These are phyloP conservation scores for Skeletonema potamos DNA, from an alignment of 108 stramenopile genomes.

Conservation along the genomic window DNA sequence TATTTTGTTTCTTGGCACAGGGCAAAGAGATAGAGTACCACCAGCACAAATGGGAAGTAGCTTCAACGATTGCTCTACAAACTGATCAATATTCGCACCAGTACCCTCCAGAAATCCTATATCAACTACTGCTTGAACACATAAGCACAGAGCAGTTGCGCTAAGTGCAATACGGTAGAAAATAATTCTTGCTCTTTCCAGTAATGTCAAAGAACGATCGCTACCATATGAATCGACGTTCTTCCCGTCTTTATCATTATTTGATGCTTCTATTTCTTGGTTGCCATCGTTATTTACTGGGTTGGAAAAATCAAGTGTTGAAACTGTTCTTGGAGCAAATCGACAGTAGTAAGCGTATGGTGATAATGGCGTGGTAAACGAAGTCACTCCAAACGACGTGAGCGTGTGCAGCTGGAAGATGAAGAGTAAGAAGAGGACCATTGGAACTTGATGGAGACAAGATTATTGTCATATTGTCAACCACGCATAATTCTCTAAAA, in stretches of 20 bases:
- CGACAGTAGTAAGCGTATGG: background rate
- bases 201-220: background rate
- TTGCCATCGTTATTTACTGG: background rate
- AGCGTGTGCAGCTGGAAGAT: background rate
- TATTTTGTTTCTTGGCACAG: background rate
- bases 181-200: conserved; percentile 5
- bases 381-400: background rate
- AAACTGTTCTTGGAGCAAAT: background rate
- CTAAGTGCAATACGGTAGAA: conserved; percentile 1
- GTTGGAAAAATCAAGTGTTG: background rate
- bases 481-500: no score
- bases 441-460: background rate
- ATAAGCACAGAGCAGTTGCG: conserved; percentile 1
- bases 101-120: conserved; percentile 4
- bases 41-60: background rate
- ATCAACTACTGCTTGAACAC: conserved; percentile 1
- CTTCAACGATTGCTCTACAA: background rate
- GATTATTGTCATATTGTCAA: no score
- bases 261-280: background rate
- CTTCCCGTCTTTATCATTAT: no score
- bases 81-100: conserved; percentile 1
- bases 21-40: background rate
- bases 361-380: background rate
- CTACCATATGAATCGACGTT: background rate
- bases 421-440: background rate